Evolutionary conservation across 202 grass and related monocot species (phyloP), one percentile per base, ranked within the genome.

Genomic region (Elaeis oleifera): DNA sequence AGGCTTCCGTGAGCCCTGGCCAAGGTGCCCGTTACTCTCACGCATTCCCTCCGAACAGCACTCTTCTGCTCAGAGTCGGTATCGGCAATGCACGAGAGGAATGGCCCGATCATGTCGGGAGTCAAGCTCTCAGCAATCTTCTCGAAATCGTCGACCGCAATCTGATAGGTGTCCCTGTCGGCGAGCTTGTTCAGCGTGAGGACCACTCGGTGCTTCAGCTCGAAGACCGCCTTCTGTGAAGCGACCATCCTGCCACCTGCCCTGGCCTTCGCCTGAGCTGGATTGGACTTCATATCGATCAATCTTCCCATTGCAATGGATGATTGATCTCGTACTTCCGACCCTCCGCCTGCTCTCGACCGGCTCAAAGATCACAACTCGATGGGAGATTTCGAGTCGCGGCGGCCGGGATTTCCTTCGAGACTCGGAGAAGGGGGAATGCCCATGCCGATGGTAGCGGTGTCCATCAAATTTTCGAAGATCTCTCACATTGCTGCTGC

Each of bases 171-270:
- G 81, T 97, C 92, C 56, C 92, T 23, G 26, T 97, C 92, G 0
- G 72, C 83, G 16, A 97, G 84, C 81, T 97, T 97, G 74, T 97
- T 92, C 16, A 97, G 77, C 64, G 92, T 79, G 1, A 86, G 71
- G 2, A 86, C 70, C 53, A 89, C 69, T 67, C 60, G 87, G 71
- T 92, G 88, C 78, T 97, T 97, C 27, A 97, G 71, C 69, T 85
- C 92, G 57, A 97, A 92, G 16, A 77, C 59, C 17, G 50, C 70
- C 50, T 72, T 58, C 26, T 72, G 70, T n/a, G 68, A 1, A 15
- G 21, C 18, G 8, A 53, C 6, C 58, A 27, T 54, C 27, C 50
- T 63, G 16, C 49, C 63, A 26, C 44, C 49, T 0, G 79, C 64
- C 74, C 92, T 97, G 19, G 79, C 81, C 32, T 96, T 96, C 13